Evolutionary conservation across 108 stramenopile genomes (phyloP), one percentile per base, ranked within the genome.

Genomic region (Cyclotella baltica): DNA sequence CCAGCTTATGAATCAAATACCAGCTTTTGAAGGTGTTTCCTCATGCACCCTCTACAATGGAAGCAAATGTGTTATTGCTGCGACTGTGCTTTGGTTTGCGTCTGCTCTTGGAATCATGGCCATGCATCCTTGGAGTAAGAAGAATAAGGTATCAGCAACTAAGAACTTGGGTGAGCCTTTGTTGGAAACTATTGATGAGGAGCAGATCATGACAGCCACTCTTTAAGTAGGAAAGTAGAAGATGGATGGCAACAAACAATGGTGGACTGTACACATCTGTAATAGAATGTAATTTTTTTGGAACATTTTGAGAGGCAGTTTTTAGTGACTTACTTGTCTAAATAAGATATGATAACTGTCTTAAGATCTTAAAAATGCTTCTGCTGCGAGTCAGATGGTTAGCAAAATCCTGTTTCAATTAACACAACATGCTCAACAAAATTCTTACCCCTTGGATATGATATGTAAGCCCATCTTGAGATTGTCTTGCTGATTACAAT

Each of bases 51-150:
- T 61, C 4, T 61, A 30, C 5, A 20, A 11, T 15, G 59, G 59
- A 31, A 11, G 20, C 31, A 61, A 61, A 61, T 34, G 31, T 61
- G n/a, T 61, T 31, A 61, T 61, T 20, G 59, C 59, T 33, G 59
- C 59, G 1, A 61, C 59, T 34, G 59, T 61, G 59, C 13, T 61
- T 0, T 61, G 59, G 59, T 61, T 61, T 22, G 59, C 15, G 1
- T 30, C 59, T 13, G 59, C 31, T 31, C 15, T 11, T 33, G 59
- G 59, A 33, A 61, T 61, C 11, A 16, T 34, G 18, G 31, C 59
- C 0, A 61, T 61, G 31, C 59, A 61, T 61, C 59, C 11, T 0
- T 34, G 30, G 30, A 11, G n/a, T 33, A 16, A 16, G 1, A 33
- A 11, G 33, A 34, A 31, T 15, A 30, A 9, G 33, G 59, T 30